Conservation (phyloP, 495 filamentous ascomycete genomes). For the Xylaria grammica region DNA sequence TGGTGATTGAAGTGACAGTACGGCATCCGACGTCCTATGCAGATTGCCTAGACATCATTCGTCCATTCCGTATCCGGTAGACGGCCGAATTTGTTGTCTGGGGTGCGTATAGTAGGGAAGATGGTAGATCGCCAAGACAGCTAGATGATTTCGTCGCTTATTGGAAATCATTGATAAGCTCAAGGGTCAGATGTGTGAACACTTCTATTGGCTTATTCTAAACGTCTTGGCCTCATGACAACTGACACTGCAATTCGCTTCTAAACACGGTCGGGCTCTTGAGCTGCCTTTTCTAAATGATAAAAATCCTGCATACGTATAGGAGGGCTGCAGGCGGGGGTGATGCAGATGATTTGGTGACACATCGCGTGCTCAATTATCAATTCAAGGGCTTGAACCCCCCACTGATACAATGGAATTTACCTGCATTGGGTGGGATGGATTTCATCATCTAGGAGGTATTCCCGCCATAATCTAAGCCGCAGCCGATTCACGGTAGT, state of each 20-base stretch:
- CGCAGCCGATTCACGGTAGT: neutral
- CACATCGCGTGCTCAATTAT: slow-evolving; percentile 13
- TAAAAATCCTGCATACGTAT: slow-evolving; percentile 4
- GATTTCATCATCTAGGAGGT: neutral
- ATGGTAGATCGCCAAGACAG: slow-evolving; percentile 10
- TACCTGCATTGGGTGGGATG: slow-evolving; percentile 1
- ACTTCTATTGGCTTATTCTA: slow-evolving; percentile 13
- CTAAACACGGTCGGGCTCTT: neutral
- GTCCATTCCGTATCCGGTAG: neutral
- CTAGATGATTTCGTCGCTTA: neutral
- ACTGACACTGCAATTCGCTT: slow-evolving; percentile 3
- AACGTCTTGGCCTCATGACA: slow-evolving; percentile 1
- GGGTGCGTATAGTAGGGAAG: neutral
- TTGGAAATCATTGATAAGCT: slow-evolving; percentile 19
- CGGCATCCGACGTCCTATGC: neutral
- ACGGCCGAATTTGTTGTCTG: neutral
- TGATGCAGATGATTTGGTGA: neutral
- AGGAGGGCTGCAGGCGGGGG: neutral
- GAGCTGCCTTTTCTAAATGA: slow-evolving; percentile 18
- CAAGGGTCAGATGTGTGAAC: neutral
- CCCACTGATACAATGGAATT: slow-evolving; percentile 1
- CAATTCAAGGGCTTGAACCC: neutral
- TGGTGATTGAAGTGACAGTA: neutral
- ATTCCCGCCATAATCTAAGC: neutral
- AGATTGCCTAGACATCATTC: neutral